Base-by-base conservation (phyloP, 192 early-diverging fungal species). In the Allomyces arbusculus region DNA sequence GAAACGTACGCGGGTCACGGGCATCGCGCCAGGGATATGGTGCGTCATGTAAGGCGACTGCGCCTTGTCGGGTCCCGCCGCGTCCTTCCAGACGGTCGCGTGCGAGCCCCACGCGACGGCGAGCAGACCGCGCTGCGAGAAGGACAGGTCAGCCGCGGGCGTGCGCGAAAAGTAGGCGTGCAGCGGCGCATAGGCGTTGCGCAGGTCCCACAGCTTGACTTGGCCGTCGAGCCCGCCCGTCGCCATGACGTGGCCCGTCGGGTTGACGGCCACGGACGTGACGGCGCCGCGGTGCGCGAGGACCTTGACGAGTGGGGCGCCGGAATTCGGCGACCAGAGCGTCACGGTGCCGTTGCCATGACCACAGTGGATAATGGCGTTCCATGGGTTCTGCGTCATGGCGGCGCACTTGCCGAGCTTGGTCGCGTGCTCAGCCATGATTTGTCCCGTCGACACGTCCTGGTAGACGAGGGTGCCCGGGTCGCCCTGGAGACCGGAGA, bases 161-260 rank as follows among this genome's bases (percentile, higher is more conserved):
- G 81, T 80, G 16, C 79, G 75, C 7, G 89, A 90, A 65, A 69
- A 83, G 74, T 95, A 95, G 71, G 86, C 79, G 66, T 95, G 85
- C 61, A 95, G 71, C 5, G 71, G 64, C 64, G 87, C 82, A 75
- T 89, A 95, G 19, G 76, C 88, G 50, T 58, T 58, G 55, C 92
- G 85, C 23, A 97, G 78, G 77, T 97, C 95, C 91, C 91, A 97
- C 3, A 95, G 65, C 73, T 93, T 93, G 63, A 97, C 75, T 44
- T 86, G 83, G 19, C 89, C 90, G 71, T 97, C 95, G 26, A 89
- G 72, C 11, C 95, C 95, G 55, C 88, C 78, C 23, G 93, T 95
- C 9, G 90, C 92, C 89, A 97, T 90, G 71, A 95, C 89, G 25
- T 73, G 79, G 62, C 86, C 85, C 12, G 75, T 74, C 55, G 75